Evolutionary conservation across 768 basidiomycete genomes (phyloP), one percentile per base, ranked within the genome.

Genomic region (Tubosaeta brunneosetosa): DNA sequence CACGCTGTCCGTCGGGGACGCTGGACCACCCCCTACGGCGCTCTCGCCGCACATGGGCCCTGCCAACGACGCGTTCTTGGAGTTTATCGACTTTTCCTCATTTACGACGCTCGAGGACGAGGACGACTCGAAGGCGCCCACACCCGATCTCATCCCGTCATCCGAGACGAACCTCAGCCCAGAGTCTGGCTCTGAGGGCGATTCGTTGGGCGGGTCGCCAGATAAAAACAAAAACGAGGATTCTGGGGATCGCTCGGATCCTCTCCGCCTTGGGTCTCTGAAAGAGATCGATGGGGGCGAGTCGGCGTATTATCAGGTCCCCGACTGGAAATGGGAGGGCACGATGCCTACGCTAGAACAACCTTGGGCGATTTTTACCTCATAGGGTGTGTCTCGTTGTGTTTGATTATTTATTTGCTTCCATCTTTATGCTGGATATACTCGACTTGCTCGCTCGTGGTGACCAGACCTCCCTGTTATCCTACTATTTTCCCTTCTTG

Each of bases 101-200:
- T 85, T 78, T 57, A 74, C 74, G 47, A 75, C 73, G 14, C 65
- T 66, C 36, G 69, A 73, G 10, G 82, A 81, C 19, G 85, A 88
- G 52, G 85, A 85, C 33, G 67, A 70, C 44, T 85, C 83, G 13
- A 86, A 86, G 61, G 80, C 83, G n/a, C 75, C 78, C 8, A 90
- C 88, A 3, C 88, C 88, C 9, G 88, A 90, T 50, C 75, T 91
- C 44, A 72, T 86, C 14, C 75, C 76, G 32, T 80, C 83, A 11
- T 84, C 86, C 17, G 87, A 88, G 52, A 81, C 87, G 17, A 87
- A 88, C 58, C 83, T 81, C 11, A 89, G 87, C 63, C 88, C 88
- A 3, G 85, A 85, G 61, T 89, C 87, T 13, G 81, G 77, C 33
- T 79, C 84, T 9, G 87, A 86, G 60, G 72, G 78, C 29, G 85